phyloP scores from a whole-genome alignment of 2,329 filamentous ascomycete genomes.

The Fusarium chuoi region DNA sequence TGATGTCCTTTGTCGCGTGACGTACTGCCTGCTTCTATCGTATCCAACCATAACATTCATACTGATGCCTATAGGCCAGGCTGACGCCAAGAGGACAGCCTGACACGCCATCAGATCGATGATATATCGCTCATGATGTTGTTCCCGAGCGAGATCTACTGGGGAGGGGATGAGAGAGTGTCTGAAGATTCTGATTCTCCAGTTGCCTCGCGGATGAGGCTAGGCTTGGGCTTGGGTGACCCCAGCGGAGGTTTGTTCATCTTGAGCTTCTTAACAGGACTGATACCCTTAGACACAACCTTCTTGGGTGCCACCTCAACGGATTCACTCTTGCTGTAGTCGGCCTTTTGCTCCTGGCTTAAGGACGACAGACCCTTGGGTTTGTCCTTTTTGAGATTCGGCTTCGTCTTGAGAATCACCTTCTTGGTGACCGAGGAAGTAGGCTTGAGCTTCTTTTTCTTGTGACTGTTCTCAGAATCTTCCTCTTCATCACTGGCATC shows the following conservation, averaged over 20 bases:
- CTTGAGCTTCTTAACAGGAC: slow-evolving; percentile 56
- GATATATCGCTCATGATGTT: slow-evolving; percentile 1
- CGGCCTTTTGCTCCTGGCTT: slow-evolving; percentile 59
- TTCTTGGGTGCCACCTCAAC: slow-evolving; percentile 52
- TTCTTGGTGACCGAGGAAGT: slow-evolving; percentile 57
- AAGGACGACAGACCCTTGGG: slow-evolving; percentile 61
- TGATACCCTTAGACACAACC: slow-evolving; percentile 49
- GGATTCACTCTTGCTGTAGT: slow-evolving; percentile 43
- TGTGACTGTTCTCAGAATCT: slow-evolving; percentile 61
- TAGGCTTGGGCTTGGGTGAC: slow-evolving; percentile 58
- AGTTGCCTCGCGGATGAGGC: slow-evolving; percentile 59
- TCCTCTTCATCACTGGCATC: slow-evolving; percentile 67
- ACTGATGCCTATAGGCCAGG: slow-evolving; percentile 2
- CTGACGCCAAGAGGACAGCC: background rate
- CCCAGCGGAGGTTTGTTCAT: slow-evolving; percentile 58
- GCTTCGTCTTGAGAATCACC: slow-evolving; percentile 65
- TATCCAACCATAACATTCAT: slow-evolving; percentile 40
- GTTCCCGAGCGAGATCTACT: slow-evolving; percentile 5
- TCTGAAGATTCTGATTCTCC: slow-evolving; percentile 67
- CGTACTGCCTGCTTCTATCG: slow-evolving; percentile 39
- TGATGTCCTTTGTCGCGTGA: slow-evolving; percentile 23
- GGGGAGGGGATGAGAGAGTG: slow-evolving; percentile 64
- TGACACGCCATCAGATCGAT: background rate
- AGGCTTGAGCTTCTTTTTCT: slow-evolving; percentile 69
- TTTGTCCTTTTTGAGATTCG: slow-evolving; percentile 64